Evolutionary conservation across 2,329 filamentous ascomycete species (phyloP).

Genomic region (Paramyrothecium sp.): DNA sequence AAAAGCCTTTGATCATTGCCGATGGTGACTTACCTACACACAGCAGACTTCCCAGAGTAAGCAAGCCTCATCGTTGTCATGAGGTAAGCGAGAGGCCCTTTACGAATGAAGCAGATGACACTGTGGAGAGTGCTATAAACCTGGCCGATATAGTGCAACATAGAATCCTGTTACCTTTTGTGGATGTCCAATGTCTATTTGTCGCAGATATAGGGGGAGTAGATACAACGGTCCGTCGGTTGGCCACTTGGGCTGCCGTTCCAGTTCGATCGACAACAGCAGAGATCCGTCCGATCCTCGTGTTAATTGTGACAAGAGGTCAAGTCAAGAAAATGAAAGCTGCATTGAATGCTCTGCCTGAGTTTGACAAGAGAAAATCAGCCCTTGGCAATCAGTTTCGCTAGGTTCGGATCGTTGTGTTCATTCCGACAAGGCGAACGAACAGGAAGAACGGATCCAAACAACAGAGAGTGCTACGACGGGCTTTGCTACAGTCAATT

Average conservation of each 20-base stretch:
- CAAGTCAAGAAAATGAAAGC: background rate
- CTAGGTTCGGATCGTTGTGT: background rate
- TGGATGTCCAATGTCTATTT: constrained; percentile 6
- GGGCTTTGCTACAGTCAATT: background rate
- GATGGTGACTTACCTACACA: constrained; percentile 6
- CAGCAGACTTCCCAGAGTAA: background rate
- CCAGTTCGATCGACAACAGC: background rate
- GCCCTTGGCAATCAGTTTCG: background rate
- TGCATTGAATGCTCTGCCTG: background rate
- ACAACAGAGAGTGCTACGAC: background rate
- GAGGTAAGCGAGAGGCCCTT: background rate
- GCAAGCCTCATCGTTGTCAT: constrained; percentile 2
- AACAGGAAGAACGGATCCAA: background rate
- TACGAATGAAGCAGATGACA: background rate
- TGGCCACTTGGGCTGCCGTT: constrained; percentile 1
- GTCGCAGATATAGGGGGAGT: constrained; percentile 5
- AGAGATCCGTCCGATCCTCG: background rate
- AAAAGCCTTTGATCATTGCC: background rate
- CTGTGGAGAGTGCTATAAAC: background rate
- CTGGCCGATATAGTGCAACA: constrained; percentile 1
- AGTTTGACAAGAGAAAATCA: background rate
- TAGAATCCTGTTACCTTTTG: constrained; percentile 1
- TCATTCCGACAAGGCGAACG: background rate
- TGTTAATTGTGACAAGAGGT: constrained; percentile 1
- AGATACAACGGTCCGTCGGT: background rate